phyloP scores from a whole-genome alignment of 2,329 filamentous ascomycete genomes.

The Xylaria sp. region DNA sequence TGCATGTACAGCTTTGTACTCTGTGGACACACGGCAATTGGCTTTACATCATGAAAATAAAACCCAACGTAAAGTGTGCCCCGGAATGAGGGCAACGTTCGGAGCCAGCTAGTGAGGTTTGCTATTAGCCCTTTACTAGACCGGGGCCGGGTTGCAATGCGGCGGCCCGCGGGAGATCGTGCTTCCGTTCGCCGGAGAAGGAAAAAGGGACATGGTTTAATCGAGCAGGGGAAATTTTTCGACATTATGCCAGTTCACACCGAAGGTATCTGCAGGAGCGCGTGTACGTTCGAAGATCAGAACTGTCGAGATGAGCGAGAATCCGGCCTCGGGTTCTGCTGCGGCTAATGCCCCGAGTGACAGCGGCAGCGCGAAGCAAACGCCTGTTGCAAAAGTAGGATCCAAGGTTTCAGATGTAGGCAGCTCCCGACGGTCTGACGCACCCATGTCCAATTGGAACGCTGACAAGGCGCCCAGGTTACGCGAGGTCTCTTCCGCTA shows the following conservation, averaged over 20 bases:
- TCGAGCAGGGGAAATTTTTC: constrained; percentile 12
- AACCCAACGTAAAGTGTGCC: constrained; percentile 15
- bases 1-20: constrained; percentile 27
- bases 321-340: constrained; percentile 17
- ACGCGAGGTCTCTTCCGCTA: constrained; percentile 40
- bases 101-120: constrained; percentile 12
- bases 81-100: constrained; percentile 21
- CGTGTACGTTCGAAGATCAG: background rate
- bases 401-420: constrained; percentile 19
- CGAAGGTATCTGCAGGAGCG: background rate
- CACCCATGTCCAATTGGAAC: constrained; percentile 5
- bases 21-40: constrained; percentile 13
- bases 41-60: constrained; percentile 28
- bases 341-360: constrained; percentile 8
- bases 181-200: constrained; percentile 15
- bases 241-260: constrained; percentile 6
- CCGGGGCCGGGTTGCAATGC: constrained; percentile 8
- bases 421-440: background rate
- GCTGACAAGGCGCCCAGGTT: constrained; percentile 15
- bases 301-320: constrained; percentile 19
- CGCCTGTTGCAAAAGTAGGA: constrained; percentile 2
- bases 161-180: constrained; percentile 17
- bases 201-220: constrained; percentile 3
- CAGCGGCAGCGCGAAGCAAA: constrained; percentile 5
- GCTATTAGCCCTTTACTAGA: constrained; percentile 13